Percentiles rank a stretch among this genome's conserved stretches.
phyloP scores from a whole-genome alignment of 306 rosid species.

The Purshia tridentata region DNA sequence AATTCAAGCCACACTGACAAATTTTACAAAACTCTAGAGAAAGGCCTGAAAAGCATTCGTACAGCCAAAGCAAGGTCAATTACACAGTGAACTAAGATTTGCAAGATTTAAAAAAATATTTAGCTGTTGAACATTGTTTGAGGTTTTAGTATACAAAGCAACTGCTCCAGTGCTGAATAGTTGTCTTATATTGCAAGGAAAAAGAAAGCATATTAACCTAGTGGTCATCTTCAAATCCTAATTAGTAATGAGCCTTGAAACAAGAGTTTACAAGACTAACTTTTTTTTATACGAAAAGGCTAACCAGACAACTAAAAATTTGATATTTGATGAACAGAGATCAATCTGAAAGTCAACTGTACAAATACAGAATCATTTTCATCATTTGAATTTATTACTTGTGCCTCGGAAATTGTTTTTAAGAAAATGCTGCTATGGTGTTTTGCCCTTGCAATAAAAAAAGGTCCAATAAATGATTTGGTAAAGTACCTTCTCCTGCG shows the following conservation, averaged over 20 bases:
- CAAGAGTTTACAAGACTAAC: neutral
- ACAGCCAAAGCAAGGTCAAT: too few relatives aligned
- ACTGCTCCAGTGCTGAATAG: too few relatives aligned
- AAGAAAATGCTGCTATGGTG: neutral
- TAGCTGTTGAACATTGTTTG: too few relatives aligned
- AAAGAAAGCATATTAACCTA: neutral
- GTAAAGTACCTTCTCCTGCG: constrained; percentile 78
- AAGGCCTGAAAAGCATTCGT: too few relatives aligned
- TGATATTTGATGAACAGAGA: neutral
- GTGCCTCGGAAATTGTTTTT: neutral
- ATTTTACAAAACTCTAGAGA: too few relatives aligned
- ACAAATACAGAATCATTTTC: neutral
- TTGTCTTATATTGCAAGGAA: neutral
- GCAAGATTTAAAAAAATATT: too few relatives aligned
- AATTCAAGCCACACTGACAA: too few relatives aligned
- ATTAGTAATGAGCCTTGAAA: neutral
- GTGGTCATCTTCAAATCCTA: neutral
- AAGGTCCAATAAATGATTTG: neutral
- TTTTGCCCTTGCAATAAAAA: neutral
- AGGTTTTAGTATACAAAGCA: too few relatives aligned
- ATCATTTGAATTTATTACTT: neutral
- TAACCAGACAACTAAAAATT: neutral
- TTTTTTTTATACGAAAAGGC: neutral
- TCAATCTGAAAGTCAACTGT: neutral
- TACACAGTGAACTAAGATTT: too few relatives aligned